Conservation (phyloP, 768 basidiomycete species). For the Rhizopogon vulgaris region DNA sequence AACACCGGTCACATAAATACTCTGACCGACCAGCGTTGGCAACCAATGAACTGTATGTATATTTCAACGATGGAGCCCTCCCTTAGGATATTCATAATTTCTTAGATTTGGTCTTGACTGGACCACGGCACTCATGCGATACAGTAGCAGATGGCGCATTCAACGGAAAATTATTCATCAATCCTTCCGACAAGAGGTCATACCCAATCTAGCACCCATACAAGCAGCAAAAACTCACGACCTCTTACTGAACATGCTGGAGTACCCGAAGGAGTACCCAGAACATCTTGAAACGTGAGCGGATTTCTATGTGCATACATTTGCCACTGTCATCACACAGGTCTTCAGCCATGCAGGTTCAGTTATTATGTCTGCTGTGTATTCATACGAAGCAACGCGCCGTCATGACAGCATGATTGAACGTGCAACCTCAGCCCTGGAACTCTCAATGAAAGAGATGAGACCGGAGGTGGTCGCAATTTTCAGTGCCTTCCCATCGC, state of each 20-base stretch:
- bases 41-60: conserved; percentile 3
- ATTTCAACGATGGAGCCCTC: not conserved
- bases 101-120: conserved; percentile 6
- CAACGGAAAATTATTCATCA: conserved; percentile 12
- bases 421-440: not conserved
- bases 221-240: not conserved
- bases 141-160: conserved; percentile 10
- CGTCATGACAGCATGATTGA: not conserved
- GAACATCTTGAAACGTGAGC: conserved; percentile 1
- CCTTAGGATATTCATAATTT: not conserved
- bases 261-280: not conserved
- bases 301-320: not conserved
- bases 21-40: conserved; percentile 6
- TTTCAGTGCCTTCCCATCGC: conserved; percentile 2
- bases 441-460: not conserved
- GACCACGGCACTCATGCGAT: conserved; percentile 8
- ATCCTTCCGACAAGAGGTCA: conserved; percentile 5
- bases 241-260: not conserved
- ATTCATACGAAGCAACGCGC: conserved; percentile 1
- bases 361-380: conserved; percentile 2
- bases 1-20: conserved; percentile 8
- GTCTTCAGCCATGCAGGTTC: conserved; percentile 1
- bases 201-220: not conserved
- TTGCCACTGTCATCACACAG: not conserved
- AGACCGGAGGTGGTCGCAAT: not conserved